Evolutionary conservation across 2,329 filamentous ascomycete species (phyloP), one percentile per base, ranked within the genome.

Genomic region (Aureobasidium sp.): DNA sequence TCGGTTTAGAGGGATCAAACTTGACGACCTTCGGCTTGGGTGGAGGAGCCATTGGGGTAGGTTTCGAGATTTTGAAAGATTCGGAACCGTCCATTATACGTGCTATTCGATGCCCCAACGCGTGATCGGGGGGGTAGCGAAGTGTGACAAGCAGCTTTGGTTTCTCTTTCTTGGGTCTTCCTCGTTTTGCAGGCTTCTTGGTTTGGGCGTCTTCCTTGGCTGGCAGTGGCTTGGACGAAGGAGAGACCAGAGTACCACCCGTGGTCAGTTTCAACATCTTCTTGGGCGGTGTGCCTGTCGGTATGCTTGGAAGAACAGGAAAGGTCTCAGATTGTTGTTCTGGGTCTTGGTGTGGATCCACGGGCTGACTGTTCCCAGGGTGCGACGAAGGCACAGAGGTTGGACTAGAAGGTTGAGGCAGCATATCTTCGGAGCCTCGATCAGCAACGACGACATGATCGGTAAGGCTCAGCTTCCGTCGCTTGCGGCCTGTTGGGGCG

Each of bases 21-120:
- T 72, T 69, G 15, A 68, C 67, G 52, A n/a, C 33, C 27, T 40
- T 50, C 0, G 66, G 61, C 66, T 70, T 66, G 64, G 73, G 74
- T 39, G 63, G 44, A 27, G 68, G 49, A 42, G 56, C 33, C 45
- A 59, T 50, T 17, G 54, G 47, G 8, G 31, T 4, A 53, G 39
- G 47, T 24, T 52, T 60, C 24, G 52, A 48, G 19, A 47, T 35
- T 2, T 67, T 56, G 67, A 64, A 49, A 59, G 72, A 71, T 49
- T 70, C 70, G 47, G 67, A 68, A 40, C 75, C 74, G 67, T 68
- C 63, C 59, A 91, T 71, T 27, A 95, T 88, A 5, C 80, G 76
- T 27, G 85, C 75, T 61, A 96, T 88, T 65, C 79, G 81, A 9
- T 78, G 71, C 0, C 86, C 88, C 31, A 89, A 71, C 0, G 74